These are phyloP conservation scores for Phoma sp. DNA, from an alignment of 2,329 filamentous ascomycete genomes.

Conservation along the genomic window DNA sequence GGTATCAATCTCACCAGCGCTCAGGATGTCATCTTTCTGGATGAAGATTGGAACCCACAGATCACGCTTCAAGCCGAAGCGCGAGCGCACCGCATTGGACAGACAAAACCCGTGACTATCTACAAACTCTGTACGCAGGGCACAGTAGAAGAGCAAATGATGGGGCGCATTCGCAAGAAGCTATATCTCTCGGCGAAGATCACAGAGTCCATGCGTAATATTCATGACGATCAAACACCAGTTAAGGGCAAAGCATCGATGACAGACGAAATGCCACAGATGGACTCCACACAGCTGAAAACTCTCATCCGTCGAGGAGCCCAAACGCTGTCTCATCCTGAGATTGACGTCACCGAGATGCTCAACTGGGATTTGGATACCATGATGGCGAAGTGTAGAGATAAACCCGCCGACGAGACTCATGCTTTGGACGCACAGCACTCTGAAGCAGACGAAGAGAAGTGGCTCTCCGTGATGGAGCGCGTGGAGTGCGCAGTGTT, in stretches of 20 bases:
- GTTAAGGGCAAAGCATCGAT: constrained; percentile 27
- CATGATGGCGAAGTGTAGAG: constrained; percentile 62
- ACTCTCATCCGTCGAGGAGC: constrained; percentile 62
- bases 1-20: constrained; percentile 64
- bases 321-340: constrained; percentile 60
- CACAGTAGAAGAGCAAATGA: constrained; percentile 67
- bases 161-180: constrained; percentile 66
- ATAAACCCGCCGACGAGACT: constrained; percentile 56
- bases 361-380: constrained; percentile 64
- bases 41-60: constrained; percentile 65
- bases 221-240: constrained; percentile 52
- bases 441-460: constrained; percentile 59
- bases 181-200: constrained; percentile 68
- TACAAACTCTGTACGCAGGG: constrained; percentile 65
- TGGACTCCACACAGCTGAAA: constrained; percentile 62
- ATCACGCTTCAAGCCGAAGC: constrained; percentile 63
- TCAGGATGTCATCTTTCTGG: constrained; percentile 64
- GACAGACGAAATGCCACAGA: constrained; percentile 59
- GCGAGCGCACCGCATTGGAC: constrained; percentile 63
- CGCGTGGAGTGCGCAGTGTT: constrained; percentile 65
- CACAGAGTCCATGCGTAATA: constrained; percentile 64
- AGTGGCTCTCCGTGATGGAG: constrained; percentile 65
- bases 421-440: constrained; percentile 40
- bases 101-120: constrained; percentile 61
- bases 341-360: constrained; percentile 65